Conservation (phyloP, 805 yeast species). For the Kodamaea hsintzibuensis region DNA sequence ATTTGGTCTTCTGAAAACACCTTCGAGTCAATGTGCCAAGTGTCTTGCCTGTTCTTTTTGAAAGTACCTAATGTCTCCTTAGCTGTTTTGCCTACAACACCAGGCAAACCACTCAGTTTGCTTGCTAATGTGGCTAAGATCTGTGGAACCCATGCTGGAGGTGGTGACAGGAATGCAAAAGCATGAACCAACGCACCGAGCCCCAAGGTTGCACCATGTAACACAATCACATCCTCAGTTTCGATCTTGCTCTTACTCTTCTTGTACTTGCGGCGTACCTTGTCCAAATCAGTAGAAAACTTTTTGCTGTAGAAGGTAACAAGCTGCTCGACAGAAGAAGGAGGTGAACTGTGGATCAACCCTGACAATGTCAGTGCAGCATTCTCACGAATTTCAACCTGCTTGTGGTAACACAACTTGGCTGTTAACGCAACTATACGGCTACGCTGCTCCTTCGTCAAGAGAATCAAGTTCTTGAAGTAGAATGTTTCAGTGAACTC, state of each 20-base stretch:
- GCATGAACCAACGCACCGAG: slow-evolving; percentile 87
- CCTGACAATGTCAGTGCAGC: slow-evolving; percentile 79
- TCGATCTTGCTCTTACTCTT: slow-evolving; percentile 39
- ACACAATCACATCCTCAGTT: slow-evolving; percentile 41
- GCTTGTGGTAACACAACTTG: slow-evolving; percentile 56
- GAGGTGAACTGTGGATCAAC: slow-evolving; percentile 65
- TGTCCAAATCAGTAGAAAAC: slow-evolving; percentile 32
- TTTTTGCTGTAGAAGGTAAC: slow-evolving; percentile 39
- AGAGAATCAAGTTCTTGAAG: slow-evolving; percentile 61
- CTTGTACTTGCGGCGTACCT: slow-evolving; percentile 45
- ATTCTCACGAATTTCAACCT: slow-evolving; percentile 71
- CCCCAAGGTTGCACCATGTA: slow-evolving; percentile 89
- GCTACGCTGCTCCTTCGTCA: slow-evolving; percentile 48
- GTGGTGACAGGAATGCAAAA: slow-evolving; percentile 87
- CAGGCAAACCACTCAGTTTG: slow-evolving; percentile 70
- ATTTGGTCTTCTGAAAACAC: slow-evolving; percentile 76
- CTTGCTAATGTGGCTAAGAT: slow-evolving; percentile 69
- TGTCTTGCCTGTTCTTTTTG: slow-evolving; percentile 89
- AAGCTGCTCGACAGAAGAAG: slow-evolving; percentile 42
- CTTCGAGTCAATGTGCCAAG: slow-evolving; percentile 89
- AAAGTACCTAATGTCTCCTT: slow-evolving; percentile 79
- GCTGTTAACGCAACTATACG: slow-evolving; percentile 53
- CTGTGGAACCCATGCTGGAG: slow-evolving; percentile 86
- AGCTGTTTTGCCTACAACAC: slow-evolving; percentile 79
- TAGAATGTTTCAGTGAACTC: slow-evolving; percentile 70